Percentiles rank a stretch among this genome's conserved stretches.
phyloP scores from a whole-genome alignment of 495 filamentous ascomycete species.

The Tuber umbilicatum region DNA sequence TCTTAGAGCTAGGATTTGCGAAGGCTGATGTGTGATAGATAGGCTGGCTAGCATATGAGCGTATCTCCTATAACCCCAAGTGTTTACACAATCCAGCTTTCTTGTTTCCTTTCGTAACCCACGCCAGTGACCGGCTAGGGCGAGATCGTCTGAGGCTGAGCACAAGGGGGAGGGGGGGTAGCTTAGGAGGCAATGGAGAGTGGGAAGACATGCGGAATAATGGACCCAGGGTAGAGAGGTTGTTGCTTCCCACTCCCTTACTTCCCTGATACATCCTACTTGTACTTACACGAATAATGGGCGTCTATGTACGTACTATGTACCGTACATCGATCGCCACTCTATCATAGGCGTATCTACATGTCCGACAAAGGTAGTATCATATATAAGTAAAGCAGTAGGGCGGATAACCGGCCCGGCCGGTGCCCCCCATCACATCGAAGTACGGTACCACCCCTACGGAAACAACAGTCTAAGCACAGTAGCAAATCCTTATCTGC shows the following conservation, averaged over 20 bases:
- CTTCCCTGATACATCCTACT: no score
- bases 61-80: background rate
- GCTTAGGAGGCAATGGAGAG: background rate
- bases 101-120: background rate
- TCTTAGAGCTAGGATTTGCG: background rate
- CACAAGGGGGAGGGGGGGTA: background rate
- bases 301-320: no score
- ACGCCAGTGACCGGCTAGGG: background rate
- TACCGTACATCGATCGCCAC: no score
- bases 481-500: background rate
- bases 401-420: no score
- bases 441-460: no score
- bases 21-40: background rate
- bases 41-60: background rate
- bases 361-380: no score
- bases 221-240: background rate
- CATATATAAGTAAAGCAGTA: no score
- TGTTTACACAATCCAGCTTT: background rate
- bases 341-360: no score
- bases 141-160: background rate
- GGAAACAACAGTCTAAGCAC: background rate
- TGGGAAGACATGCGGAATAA: background rate
- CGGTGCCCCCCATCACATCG: no score
- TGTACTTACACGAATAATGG: no score
- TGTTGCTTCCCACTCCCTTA: background rate